Conservation (phyloP, 1,284 basidiomycete genomes). For the Salmacisia buchloeana region DNA sequence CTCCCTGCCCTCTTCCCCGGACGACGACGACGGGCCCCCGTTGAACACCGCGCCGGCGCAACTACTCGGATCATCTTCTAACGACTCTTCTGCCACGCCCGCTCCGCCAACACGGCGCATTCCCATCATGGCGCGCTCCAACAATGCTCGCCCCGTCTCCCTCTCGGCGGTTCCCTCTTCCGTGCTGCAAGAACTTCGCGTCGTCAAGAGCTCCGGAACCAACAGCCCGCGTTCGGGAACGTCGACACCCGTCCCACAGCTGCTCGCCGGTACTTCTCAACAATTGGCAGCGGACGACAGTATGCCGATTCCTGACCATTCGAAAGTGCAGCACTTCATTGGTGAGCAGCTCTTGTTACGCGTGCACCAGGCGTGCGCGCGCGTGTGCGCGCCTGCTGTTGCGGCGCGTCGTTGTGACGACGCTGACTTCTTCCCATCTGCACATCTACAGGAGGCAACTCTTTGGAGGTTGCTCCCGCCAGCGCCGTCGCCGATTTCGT, state of each 20-base stretch:
- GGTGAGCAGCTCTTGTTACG: slow-evolving; percentile 22
- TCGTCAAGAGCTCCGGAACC: not conserved
- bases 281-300: slow-evolving; percentile 4
- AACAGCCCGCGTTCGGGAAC: not conserved
- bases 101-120: not conserved
- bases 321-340: slow-evolving; percentile 42
- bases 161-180: slow-evolving; percentile 2
- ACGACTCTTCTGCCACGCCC: not conserved
- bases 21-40: not conserved
- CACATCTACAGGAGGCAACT: slow-evolving; percentile 82
- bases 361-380: not conserved
- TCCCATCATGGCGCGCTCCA: not conserved
- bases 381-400: not conserved
- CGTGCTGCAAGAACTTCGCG: not conserved
- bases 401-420: not conserved
- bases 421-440: not conserved
- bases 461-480: slow-evolving; percentile 73
- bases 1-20: not conserved
- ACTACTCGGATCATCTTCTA: not conserved
- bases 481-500: slow-evolving; percentile 86
- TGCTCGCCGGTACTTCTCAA: slow-evolving; percentile 4
- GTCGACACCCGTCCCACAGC: not conserved
- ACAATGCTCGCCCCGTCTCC: not conserved
- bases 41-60: not conserved
- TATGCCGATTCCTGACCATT: slow-evolving; percentile 40